Percentiles rank a stretch among this genome's conserved stretches.
These are phyloP conservation scores for Suillus cothurnatus DNA, from an alignment of 768 basidiomycete genomes.

Conservation along the genomic window DNA sequence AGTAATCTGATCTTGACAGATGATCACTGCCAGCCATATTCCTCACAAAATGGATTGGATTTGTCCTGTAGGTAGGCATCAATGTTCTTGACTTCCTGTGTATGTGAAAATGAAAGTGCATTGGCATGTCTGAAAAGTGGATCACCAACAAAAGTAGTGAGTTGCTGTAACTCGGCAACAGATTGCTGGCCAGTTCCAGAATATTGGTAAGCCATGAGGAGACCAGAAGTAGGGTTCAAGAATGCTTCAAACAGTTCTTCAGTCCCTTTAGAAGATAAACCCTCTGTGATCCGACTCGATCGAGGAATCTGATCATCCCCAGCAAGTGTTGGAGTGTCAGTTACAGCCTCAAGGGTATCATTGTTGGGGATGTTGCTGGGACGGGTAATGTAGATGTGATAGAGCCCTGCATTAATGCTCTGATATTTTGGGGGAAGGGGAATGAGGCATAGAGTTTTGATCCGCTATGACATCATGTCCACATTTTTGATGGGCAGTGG, in stretches of 20 bases:
- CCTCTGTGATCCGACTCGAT: too few species aligned
- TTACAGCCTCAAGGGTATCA: too few species aligned
- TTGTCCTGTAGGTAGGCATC: conserved; percentile 7
- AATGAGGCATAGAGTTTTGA: not conserved
- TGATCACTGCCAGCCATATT: conserved; percentile 25
- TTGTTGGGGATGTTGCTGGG: too few species aligned
- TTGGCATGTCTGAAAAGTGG: conserved; percentile 25
- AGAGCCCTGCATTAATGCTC: too few species aligned
- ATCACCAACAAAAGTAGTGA: conserved; percentile 26
- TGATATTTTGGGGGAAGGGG: not conserved
- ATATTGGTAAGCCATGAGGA: conserved; percentile 35
- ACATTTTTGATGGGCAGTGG: not conserved
- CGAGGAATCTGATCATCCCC: too few species aligned
- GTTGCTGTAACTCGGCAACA: conserved; percentile 23
- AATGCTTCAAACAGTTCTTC: conserved; percentile 10
- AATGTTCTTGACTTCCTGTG: not conserved
- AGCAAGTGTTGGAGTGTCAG: too few species aligned
- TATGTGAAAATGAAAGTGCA: conserved; percentile 21
- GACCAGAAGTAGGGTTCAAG: conserved; percentile 22
- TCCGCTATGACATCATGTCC: not conserved
- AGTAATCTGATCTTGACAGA: conserved; percentile 19
- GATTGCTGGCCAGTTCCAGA: conserved; percentile 33
- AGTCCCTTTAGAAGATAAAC: not conserved
- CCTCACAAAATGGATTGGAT: conserved; percentile 15
- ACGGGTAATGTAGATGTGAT: too few species aligned